These are phyloP conservation scores for Hemileccinum impolitum DNA, from an alignment of 768 basidiomycete species.

Conservation along the genomic window DNA sequence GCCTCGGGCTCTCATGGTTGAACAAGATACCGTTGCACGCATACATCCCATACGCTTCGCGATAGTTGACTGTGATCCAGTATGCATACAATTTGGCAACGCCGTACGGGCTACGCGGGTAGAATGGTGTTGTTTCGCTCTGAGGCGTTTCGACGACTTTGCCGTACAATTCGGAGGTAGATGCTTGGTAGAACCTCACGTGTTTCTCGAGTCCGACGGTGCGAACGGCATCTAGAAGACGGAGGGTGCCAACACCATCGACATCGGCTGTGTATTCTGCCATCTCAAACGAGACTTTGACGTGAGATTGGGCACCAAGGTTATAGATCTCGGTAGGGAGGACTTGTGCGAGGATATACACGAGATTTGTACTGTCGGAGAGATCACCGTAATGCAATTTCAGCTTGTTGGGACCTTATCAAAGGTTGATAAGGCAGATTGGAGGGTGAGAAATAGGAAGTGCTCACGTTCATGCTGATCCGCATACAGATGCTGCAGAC, in stretches of 20 bases:
- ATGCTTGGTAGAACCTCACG: constrained; percentile 95
- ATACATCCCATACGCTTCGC: constrained; percentile 95
- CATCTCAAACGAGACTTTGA: constrained; percentile 99
- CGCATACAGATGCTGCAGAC: constrained; percentile 88
- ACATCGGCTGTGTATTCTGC: constrained; percentile 99
- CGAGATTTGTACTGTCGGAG: constrained; percentile 94
- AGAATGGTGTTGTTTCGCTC: constrained; percentile 95
- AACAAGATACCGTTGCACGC: constrained; percentile 97
- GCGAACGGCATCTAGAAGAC: constrained; percentile 92
- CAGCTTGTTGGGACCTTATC: constrained; percentile 66
- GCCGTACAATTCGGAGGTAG: constrained; percentile 95
- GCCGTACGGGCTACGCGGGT: constrained; percentile 96
- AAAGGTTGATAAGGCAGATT: constrained; percentile 3
- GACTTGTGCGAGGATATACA: constrained; percentile 92
- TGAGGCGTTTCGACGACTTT: constrained; percentile 96
- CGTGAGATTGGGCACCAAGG: constrained; percentile 95
- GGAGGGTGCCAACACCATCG: constrained; percentile 91
- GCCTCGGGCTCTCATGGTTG: constrained; percentile 95
- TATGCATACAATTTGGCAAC: constrained; percentile 92
- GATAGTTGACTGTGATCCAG: constrained; percentile 90
- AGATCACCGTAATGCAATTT: constrained; percentile 90
- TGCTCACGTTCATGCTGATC: constrained; percentile 88
- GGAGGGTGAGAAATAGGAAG: neutral
- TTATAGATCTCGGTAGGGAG: constrained; percentile 97
- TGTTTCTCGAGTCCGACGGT: constrained; percentile 94